These are phyloP conservation scores for Colletotrichum theobromicola DNA, from an alignment of 2,329 filamentous ascomycete genomes.

Conservation along the genomic window DNA sequence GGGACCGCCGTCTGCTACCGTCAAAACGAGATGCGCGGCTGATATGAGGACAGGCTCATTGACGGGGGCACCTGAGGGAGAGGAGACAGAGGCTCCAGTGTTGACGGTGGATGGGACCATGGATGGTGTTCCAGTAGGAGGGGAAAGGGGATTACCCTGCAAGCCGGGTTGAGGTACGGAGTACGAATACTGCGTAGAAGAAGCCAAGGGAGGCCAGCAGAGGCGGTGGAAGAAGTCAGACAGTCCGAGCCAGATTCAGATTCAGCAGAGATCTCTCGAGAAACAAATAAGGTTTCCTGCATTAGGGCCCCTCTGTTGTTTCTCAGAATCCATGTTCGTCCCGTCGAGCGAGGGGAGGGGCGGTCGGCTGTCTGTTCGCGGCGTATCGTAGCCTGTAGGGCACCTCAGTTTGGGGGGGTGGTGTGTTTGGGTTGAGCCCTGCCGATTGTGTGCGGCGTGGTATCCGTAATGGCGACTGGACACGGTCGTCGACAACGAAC, in stretches of 20 bases:
- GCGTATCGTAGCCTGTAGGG: background rate
- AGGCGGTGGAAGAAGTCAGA: background rate
- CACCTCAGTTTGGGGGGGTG: background rate
- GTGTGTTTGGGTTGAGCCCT: background rate
- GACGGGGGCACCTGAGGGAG: constrained; percentile 7
- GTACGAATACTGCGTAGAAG: background rate
- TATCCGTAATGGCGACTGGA: background rate
- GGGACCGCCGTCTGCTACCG: background rate
- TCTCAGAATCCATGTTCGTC: constrained; percentile 19
- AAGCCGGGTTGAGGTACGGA: background rate
- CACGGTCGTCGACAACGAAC: background rate
- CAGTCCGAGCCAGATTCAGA: constrained; percentile 12
- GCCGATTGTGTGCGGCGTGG: background rate
- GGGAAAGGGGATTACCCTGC: background rate
- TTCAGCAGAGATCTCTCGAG: constrained; percentile 7
- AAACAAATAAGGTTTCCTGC: constrained; percentile 24
- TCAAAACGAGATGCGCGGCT: background rate
- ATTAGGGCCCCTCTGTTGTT: constrained; percentile 18
- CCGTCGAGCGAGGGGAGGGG: background rate
- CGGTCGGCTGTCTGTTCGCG: constrained; percentile 13
- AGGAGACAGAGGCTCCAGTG: background rate
- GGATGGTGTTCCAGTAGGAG: background rate
- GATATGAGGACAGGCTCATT: background rate
- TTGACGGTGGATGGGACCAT: background rate
- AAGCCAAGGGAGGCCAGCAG: background rate